Conservation (phyloP, 2,329 filamentous ascomycete genomes). For the Verticillium albo-atrum region DNA sequence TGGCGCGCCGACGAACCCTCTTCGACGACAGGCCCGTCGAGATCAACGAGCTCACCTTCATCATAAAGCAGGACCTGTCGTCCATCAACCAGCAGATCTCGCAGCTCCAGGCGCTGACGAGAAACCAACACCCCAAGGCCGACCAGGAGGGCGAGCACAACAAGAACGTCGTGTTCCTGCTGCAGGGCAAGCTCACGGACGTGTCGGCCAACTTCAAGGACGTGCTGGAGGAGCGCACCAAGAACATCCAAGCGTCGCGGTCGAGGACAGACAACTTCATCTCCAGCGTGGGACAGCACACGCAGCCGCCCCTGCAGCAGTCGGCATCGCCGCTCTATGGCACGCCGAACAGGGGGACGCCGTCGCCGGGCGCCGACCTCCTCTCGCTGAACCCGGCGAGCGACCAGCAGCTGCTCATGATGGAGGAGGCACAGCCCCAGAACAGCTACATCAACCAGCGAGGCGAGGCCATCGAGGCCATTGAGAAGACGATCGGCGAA, state of each 20-base stretch:
- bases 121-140: constrained; percentile 67
- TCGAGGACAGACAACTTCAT: constrained; percentile 96
- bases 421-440: constrained; percentile 84
- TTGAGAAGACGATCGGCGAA: constrained; percentile 91
- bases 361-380: constrained; percentile 67
- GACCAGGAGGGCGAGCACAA: constrained; percentile 94
- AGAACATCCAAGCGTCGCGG: constrained; percentile 93
- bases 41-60: constrained; percentile 85
- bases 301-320: constrained; percentile 61
- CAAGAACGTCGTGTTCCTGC: constrained; percentile 89
- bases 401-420: constrained; percentile 83
- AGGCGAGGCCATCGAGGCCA: constrained; percentile 93
- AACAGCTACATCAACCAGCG: constrained; percentile 91
- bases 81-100: constrained; percentile 82
- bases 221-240: constrained; percentile 90
- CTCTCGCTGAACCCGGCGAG: constrained; percentile 80
- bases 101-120: constrained; percentile 70
- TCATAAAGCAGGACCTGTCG: constrained; percentile 96
- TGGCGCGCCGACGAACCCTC: constrained; percentile 93
- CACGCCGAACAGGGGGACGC: constrained; percentile 64
- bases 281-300: constrained; percentile 76
- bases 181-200: constrained; percentile 88
- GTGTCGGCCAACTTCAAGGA: constrained; percentile 94
- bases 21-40: constrained; percentile 97
- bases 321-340: constrained; percentile 85